Evolutionary conservation across 345 rosid genomes (phyloP), one percentile per base, ranked within the genome.

Genomic region (Reutealis trisperma): DNA sequence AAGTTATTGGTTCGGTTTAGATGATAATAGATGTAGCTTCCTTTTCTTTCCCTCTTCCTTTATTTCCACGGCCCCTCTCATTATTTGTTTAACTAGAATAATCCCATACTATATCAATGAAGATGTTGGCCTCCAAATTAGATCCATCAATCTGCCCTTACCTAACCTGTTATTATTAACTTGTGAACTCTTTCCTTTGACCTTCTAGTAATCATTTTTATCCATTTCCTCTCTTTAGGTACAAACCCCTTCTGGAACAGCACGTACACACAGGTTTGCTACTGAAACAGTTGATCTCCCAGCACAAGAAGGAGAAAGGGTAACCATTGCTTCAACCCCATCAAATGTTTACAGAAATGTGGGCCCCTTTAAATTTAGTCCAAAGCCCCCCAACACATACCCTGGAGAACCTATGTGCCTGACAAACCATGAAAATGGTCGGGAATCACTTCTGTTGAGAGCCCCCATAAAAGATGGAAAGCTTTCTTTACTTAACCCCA

Each of bases 281-380:
- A 93, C 97, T 69, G 96, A 90, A 85, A 92, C 95, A 42, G 95
- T 87, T 65, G 93, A 91, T 41, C 96, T 93, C 66, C 98, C 98
- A 67, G 96, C 98, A n/a, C 97, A 92, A 83, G 92, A 90, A 81
- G 94, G 97, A 78, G 96, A 96, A 86, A 91, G 98, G 79, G 97
- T 92, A 74, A 93, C 99, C 55, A 80, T 93, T 87, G 86, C 90
- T 78, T 93, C 93, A 59, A 92, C 96, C 71, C 98, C 98, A 74
- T 83, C 89, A 44, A 83, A 83, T 84, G 84, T 88, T 75, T 92
- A 88, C 67, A 87, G 94, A 83, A 91, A 86, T 77, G 86, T 91
- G 16, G 99, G 98, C 19, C 99, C 96, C 27, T 86, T 96, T 71
- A 90, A 89, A 63, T 90, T 96, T 78, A 87, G 77, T 78, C 91